These are phyloP conservation scores for Scheffersomyces parashehatae DNA, from an alignment of 1,139 yeast species.

Conservation along the genomic window DNA sequence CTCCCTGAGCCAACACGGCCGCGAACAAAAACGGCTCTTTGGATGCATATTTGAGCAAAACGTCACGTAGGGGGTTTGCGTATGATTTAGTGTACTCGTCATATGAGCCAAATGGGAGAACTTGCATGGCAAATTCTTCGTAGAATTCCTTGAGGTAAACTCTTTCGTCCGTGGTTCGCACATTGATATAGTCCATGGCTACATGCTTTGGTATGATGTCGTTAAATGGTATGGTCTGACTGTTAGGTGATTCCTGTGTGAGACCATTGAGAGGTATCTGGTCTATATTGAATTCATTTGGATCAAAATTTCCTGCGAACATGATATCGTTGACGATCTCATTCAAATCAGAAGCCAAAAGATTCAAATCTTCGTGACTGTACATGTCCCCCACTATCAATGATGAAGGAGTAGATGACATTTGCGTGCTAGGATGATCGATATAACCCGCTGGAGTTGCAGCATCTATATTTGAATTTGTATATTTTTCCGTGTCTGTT, in stretches of 20 bases:
- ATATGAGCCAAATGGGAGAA: slow-evolving; percentile 65
- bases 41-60: slow-evolving; percentile 58
- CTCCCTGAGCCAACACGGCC: slow-evolving; percentile 75
- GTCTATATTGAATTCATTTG: background rate
- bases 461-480: background rate
- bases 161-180: slow-evolving; percentile 42
- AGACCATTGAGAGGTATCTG: background rate
- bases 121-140: slow-evolving; percentile 55
- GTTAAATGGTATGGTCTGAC: slow-evolving; percentile 1
- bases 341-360: slow-evolving; percentile 44
- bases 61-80: slow-evolving; percentile 65
- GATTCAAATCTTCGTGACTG: slow-evolving; percentile 35
- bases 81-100: slow-evolving; percentile 30
- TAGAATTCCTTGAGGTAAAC: slow-evolving; percentile 59
- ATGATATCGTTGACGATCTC: slow-evolving; percentile 44
- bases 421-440: background rate
- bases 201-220: slow-evolving; percentile 28
- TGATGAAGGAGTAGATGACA: slow-evolving; percentile 4
- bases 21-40: slow-evolving; percentile 63
- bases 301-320: slow-evolving; percentile 6
- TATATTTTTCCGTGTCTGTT: background rate
- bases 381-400: slow-evolving; percentile 13
- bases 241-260: background rate
- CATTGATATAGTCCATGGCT: slow-evolving; percentile 36
- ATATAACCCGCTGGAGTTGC: background rate